phyloP scores from a whole-genome alignment of 306 rosid genomes.

The Alnus rubra region DNA sequence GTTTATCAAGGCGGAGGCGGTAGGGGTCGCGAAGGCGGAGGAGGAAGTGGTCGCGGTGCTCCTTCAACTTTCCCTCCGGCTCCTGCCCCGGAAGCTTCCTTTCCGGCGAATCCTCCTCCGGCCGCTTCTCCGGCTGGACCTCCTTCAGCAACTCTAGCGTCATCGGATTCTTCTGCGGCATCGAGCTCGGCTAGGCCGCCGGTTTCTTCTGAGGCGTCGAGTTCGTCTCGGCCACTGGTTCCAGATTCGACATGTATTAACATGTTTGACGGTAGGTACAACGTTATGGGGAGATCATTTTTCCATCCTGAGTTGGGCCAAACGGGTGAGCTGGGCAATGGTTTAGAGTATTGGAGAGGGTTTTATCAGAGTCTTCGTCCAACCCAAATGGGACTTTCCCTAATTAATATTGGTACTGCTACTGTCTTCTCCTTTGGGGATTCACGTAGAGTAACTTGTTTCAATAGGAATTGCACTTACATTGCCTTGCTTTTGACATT shows the following conservation, averaged over 20 bases:
- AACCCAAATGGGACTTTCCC: slow-evolving; percentile 45
- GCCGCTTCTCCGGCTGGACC: not conserved
- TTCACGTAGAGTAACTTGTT: not conserved
- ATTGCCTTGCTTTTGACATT: not conserved
- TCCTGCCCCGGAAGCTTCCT: not conserved
- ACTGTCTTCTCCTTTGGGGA: not conserved
- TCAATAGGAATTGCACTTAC: not conserved
- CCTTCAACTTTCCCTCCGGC: not conserved
- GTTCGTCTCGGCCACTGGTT: slow-evolving; percentile 6
- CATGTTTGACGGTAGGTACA: not conserved
- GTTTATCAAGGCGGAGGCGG: not conserved
- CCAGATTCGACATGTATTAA: not conserved
- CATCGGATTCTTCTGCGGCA: not conserved
- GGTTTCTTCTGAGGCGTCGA: not conserved
- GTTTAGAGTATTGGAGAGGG: slow-evolving; percentile 37
- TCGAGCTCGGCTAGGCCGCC: not conserved
- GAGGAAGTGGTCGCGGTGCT: slow-evolving; percentile 13
- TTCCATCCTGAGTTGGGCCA: not conserved
- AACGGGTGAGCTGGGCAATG: slow-evolving; percentile 25
- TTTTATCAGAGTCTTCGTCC: slow-evolving; percentile 41
- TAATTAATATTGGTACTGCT: slow-evolving; percentile 39
- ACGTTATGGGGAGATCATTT: slow-evolving; percentile 26
- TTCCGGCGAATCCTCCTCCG: not conserved
- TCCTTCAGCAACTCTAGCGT: not conserved
- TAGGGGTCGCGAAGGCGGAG: not conserved